Evolutionary conservation across 805 yeast species (phyloP), one percentile per base, ranked within the genome.

Genomic region (Candida silvicultrix): DNA sequence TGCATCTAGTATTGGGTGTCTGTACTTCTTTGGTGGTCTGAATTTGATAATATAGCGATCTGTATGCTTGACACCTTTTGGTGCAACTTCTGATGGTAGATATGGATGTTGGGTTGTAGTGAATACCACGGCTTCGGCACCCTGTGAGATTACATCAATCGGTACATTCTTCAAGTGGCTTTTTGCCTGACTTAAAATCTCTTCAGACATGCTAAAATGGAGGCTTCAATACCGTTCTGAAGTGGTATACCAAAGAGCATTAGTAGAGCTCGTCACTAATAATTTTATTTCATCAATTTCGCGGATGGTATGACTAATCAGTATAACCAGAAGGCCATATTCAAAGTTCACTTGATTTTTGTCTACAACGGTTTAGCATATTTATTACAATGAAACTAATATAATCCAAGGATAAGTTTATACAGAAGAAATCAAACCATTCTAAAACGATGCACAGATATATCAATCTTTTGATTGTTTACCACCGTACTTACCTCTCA

Each of bases 401-500:
- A n/a, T n/a, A n/a, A n/a, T n/a, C n/a, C n/a, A n/a, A n/a, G n/a
- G n/a, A n/a, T n/a, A n/a, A n/a, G n/a, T n/a, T n/a, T n/a, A n/a
- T n/a, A n/a, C n/a, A n/a, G n/a, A n/a, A n/a, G n/a, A n/a, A n/a
- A n/a, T n/a, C n/a, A n/a, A n/a, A n/a, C n/a, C n/a, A n/a, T n/a
- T n/a, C n/a, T n/a, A n/a, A n/a, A n/a, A n/a, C n/a, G n/a, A n/a
- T n/a, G n/a, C n/a, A n/a, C n/a, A n/a, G n/a, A n/a, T n/a, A n/a
- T n/a, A n/a, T n/a, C n/a, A n/a, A 23, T 40, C 21, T 47, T 49
- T 45, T 15, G 54, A 66, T 60, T 84, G 83, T 55, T 80, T 73
- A 40, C 97, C 98, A 49, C 97, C 96, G 61, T 85, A 94, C 65
- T 78, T 76, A 45, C 71, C 67, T 71, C 95, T 84, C 95, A 97